Percentiles rank a stretch among this genome's conserved stretches.
Conservation (phyloP, 306 rosid genomes). For the Oxytropis ochrocephala region DNA sequence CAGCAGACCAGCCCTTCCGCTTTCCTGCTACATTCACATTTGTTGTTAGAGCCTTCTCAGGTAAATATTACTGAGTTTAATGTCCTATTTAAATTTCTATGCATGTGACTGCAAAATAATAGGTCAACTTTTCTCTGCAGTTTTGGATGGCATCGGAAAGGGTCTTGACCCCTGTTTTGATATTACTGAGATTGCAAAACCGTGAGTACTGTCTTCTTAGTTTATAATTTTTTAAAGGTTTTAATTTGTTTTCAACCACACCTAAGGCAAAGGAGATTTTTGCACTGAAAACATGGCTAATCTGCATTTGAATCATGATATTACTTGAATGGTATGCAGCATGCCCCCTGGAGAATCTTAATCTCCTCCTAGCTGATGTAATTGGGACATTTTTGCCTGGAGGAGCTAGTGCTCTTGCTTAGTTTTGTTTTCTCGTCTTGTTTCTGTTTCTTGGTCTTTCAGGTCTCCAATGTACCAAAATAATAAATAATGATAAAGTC, state of each 20-base stretch:
- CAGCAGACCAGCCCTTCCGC: conserved; percentile 96
- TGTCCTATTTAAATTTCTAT: conserved; percentile 2
- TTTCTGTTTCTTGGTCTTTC: conserved; percentile 9
- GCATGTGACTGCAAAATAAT: conserved; percentile 14
- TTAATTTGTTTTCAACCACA: not conserved
- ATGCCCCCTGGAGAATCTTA: not conserved
- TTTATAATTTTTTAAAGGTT: not conserved
- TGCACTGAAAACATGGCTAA: not conserved
- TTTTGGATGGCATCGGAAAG: conserved; percentile 97
- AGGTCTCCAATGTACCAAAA: not conserved
- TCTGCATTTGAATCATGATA: not conserved
- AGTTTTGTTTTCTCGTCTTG: not conserved
- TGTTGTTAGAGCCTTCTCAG: conserved; percentile 99
- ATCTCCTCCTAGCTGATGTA: not conserved
- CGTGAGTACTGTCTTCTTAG: conserved; percentile 59
- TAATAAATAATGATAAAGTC: not conserved
- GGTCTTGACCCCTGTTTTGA: conserved; percentile 99
- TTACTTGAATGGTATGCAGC: not conserved
- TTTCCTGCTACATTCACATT: conserved; percentile 99
- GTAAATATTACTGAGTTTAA: conserved; percentile 33
- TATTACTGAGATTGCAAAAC: conserved; percentile 97
- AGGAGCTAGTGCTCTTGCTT: conserved; percentile 9
- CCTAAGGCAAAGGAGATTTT: not conserved
- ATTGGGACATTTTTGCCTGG: not conserved
- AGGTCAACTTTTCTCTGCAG: conserved; percentile 34